phyloP scores from a whole-genome alignment of 768 basidiomycete species.

The Lactarius hengduanensis region DNA sequence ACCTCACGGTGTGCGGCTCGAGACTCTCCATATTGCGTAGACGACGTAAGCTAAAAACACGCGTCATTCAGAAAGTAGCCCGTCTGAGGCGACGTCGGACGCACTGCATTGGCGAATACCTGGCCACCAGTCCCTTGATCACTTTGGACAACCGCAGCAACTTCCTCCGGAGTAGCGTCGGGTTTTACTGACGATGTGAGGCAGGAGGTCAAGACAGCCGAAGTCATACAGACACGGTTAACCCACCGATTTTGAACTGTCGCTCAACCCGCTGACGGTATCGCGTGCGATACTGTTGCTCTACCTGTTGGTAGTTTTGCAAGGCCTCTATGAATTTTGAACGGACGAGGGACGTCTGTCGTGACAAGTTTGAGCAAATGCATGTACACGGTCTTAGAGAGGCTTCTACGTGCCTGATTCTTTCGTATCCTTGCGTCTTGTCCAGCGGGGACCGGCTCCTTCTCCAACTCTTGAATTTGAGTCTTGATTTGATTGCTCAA shows the following conservation, averaged over 20 bases:
- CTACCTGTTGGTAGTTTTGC: conserved; percentile 81
- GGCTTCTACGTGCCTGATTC: conserved; percentile 57
- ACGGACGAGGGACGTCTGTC: conserved; percentile 31
- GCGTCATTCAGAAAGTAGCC: background rate
- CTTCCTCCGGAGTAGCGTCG: conserved; percentile 86
- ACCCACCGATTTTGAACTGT: conserved; percentile 81
- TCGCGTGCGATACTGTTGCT: conserved; percentile 73
- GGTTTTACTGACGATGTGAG: conserved; percentile 68
- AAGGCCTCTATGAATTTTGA: conserved; percentile 76
- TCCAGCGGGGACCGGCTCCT: conserved; percentile 58
- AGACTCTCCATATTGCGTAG: conserved; percentile 82
- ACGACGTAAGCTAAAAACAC: conserved; percentile 56
- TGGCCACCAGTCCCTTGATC: conserved; percentile 66
- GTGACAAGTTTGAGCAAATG: background rate
- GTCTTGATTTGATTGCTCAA: conserved; percentile 68
- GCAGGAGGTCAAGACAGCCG: background rate
- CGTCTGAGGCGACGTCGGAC: conserved; percentile 23
- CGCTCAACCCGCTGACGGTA: conserved; percentile 82
- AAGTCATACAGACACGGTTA: background rate
- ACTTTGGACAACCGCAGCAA: conserved; percentile 83
- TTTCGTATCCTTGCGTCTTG: conserved; percentile 73
- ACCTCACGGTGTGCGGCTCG: conserved; percentile 83
- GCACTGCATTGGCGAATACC: conserved; percentile 86
- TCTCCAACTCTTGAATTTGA: conserved; percentile 69
- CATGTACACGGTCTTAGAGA: background rate